Conservation (phyloP, 2,329 filamentous ascomycete species). For the Botrytis elliptica region DNA sequence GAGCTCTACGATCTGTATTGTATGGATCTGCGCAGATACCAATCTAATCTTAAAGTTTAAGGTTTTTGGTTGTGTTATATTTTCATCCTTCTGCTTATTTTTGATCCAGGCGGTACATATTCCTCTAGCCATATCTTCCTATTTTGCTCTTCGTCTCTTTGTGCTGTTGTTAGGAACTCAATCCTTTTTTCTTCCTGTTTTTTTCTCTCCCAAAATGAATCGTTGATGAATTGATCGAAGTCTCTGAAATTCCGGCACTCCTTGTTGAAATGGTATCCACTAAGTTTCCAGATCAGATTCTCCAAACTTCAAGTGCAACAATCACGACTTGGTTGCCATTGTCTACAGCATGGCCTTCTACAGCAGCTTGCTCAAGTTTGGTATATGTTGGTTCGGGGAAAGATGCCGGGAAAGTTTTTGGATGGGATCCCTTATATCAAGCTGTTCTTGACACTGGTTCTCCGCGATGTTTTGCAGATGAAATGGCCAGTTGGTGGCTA, state of each 20-base stretch:
- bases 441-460: constrained; percentile 11
- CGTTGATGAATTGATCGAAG: not conserved
- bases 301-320: constrained; percentile 5
- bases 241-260: not conserved
- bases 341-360: constrained; percentile 12
- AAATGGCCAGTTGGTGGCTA: constrained; percentile 18
- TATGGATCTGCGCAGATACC: not conserved
- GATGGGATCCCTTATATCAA: constrained; percentile 16
- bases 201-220: not conserved
- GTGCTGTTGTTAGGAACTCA: not conserved
- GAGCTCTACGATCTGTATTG: not conserved
- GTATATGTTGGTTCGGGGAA: constrained; percentile 2
- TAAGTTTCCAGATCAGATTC: not conserved
- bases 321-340: constrained; percentile 14
- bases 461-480: constrained; percentile 14
- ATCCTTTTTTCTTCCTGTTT: not conserved
- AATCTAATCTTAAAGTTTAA: not conserved
- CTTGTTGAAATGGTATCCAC: not conserved
- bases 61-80: not conserved
- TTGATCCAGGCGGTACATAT: not conserved
- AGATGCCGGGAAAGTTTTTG: constrained; percentile 3
- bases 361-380: constrained; percentile 7
- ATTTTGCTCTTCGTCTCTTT: too few species aligned
- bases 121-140: not conserved
- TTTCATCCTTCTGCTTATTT: constrained; percentile 3